Evolutionary conservation across 2,329 filamentous ascomycete species (phyloP), one percentile per base, ranked within the genome.

Genomic region (Orbilia oligospora): DNA sequence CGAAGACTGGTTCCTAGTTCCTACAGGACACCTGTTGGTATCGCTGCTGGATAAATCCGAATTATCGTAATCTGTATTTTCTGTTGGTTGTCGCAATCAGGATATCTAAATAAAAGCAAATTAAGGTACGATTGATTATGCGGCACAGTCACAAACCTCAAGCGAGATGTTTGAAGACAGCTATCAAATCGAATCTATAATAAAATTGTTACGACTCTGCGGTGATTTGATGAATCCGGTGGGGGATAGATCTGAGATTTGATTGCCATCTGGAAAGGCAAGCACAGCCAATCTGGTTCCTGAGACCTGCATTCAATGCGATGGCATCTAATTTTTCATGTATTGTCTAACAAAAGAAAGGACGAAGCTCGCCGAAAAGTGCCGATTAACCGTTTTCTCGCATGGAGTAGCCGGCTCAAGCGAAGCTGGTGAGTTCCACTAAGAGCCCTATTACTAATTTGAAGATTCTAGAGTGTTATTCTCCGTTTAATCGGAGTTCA

Each of bases 231-330:
- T 20, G 44, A 46, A 46, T 46, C 44, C 44, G 5, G 41, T 44
- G 41, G 14, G 14, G 33, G 33, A 30, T 30, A 10, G 53, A 58
- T 58, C n/a, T 10, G 30, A 38, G 22, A 22, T 38, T 38, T 58
- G 33, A 58, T 58, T 22, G 53, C 5, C 44, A 58, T 58, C n/a
- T 27, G n/a, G 0, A 22, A 8, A 10, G 22, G 30, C 30, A 22
- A 36, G 53, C 53, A 58, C 53, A 38, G 53, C 53, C 53, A 38
- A 58, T 58, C 20, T 58, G n/a, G 53, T 41, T 58, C 30, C 53
- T 58, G 53, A 41, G 30, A 58, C 53, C 53, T 38, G 33, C 53
- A 58, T 58, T 36, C 8, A 20, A 58, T 58, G 53, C 30, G 5
- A 18, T 41, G n/a, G 18, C 3, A 38, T 41, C n/a, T 22, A 38